These are phyloP conservation scores for Blattamonas nauphoetae DNA, from an alignment of 78 protist genomes.

Conservation along the genomic window DNA sequence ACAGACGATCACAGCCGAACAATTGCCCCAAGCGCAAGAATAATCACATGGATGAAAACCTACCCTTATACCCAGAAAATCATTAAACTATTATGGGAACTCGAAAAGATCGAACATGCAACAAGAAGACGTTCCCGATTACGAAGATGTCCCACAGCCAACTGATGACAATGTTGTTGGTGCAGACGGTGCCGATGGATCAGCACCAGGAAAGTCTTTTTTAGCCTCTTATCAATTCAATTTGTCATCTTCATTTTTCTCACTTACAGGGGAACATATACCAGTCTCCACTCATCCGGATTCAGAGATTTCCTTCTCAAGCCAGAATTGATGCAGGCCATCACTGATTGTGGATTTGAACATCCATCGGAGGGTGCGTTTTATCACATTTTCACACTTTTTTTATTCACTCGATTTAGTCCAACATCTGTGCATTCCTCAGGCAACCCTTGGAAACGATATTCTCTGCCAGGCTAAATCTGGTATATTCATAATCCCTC, in stretches of 20 bases:
- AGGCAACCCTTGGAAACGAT: conserved; percentile 87
- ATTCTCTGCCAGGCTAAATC: conserved; percentile 89
- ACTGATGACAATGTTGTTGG: no score
- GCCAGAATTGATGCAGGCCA: conserved; percentile 84
- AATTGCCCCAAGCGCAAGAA: no score
- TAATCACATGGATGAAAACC: no score
- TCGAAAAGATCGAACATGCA: no score
- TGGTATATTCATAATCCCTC: conserved; percentile 20
- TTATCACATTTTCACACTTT: neutral
- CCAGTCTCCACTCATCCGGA: conserved; percentile 59
- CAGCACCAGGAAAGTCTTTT: no score
- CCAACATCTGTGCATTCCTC: conserved; percentile 90
- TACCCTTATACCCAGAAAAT: no score
- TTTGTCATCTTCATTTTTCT: neutral
- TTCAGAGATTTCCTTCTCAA: conserved; percentile 90
- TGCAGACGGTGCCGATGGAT: no score
- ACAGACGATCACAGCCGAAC: no score
- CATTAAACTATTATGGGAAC: no score
- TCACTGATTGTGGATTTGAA: conserved; percentile 92
- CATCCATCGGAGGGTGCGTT: conserved; percentile 83
- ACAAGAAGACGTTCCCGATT: no score
- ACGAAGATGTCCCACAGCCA: no score
- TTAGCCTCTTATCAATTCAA: no score
- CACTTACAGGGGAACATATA: conserved; percentile 20
- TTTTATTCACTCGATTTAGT: conserved; percentile 39